Evolutionary conservation across 352 stramenopile genomes (phyloP), one percentile per base, ranked within the genome.

Genomic region (Phytophthora pisi): DNA sequence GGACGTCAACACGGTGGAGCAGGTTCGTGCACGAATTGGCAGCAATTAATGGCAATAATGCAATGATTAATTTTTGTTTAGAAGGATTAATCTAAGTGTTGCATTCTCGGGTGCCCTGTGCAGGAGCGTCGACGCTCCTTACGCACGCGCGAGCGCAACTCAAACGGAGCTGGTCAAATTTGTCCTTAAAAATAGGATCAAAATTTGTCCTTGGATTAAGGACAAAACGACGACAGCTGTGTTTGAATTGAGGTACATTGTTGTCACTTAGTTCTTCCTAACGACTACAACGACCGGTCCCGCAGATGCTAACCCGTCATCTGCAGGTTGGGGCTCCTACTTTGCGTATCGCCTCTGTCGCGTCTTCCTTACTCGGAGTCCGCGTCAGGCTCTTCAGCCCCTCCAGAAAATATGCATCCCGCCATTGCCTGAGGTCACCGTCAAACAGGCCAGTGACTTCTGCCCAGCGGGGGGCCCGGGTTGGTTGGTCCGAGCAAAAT

Each of bases 11-110:
- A 34, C 46, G 15, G 46, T 52, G 4, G 46, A 52, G 18, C 11
- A 57, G 30, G 51, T 57, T 11, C 47, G 23, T 31, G 23, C 47
- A 6, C 20, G 23, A 53, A 46, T 57, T 24, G 51, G n/a, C 4
- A 57, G 16, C 16, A 47, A 57, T 57, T 15, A 9, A 57, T 47
- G 34, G 51, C n/a, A 57, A 49, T 57, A 57, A 57, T 57, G 9
- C 4, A 47, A 46, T 57, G 30, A 57, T 57, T 47, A 46, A 47
- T 49, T 49, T 57, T 10, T 46, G n/a, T 6, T 30, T 15, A 16
- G 0, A 31, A 31, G 46, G 15, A 52, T 36, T 52, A 52, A 52
- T 52, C 46, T 34, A 15, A 34, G 46, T 36, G 40, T 53, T 53
- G 47, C 23, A 53, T 53, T 53, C 9, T 36, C 47, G 47, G 47